Percentiles rank a stretch among this genome's conserved stretches.
These are phyloP conservation scores for Geosmithia putterillii DNA, from an alignment of 2,329 filamentous ascomycete genomes.

Conservation along the genomic window DNA sequence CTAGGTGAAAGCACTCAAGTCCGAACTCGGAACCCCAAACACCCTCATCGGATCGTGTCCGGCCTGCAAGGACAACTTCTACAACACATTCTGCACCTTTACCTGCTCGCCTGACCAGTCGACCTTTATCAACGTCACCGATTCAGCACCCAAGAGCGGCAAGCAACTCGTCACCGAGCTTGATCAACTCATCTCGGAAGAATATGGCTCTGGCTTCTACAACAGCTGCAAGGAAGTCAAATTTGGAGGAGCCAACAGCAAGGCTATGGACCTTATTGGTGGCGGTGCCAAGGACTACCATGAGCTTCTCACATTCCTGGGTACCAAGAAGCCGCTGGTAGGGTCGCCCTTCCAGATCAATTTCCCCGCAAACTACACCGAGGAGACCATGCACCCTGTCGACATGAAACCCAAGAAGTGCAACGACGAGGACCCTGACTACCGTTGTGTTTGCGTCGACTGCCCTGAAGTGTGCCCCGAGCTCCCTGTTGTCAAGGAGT, in stretches of 20 bases:
- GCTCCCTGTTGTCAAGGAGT: constrained; percentile 61
- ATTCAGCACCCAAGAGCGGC: constrained; percentile 48
- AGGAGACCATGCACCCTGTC: constrained; percentile 59
- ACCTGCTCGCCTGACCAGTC: constrained; percentile 97
- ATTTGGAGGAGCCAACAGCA: constrained; percentile 86
- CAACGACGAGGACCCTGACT: constrained; percentile 77
- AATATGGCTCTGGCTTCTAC: constrained; percentile 81
- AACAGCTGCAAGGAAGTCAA: constrained; percentile 99
- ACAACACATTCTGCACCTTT: constrained; percentile 95
- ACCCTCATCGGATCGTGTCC: constrained; percentile 87
- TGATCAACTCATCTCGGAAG: constrained; percentile 75
- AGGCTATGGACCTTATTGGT: constrained; percentile 91
- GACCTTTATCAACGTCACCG: constrained; percentile 84
- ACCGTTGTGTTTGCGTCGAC: constrained; percentile 87
- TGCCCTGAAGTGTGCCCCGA: constrained; percentile 77
- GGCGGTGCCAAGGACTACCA: constrained; percentile 87
- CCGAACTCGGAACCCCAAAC: constrained; percentile 76
- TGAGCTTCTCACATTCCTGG: constrained; percentile 80
- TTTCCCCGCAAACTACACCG: constrained; percentile 54
- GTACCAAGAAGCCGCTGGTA: constrained; percentile 69
- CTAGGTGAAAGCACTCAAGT: constrained; percentile 67
- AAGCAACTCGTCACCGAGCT: constrained; percentile 70
- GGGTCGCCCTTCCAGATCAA: constrained; percentile 99
- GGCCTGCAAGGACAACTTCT: constrained; percentile 97
- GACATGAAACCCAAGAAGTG: constrained; percentile 70